Evolutionary conservation across 495 filamentous ascomycete genomes (phyloP).

Genomic region (Trichoderma asperelloides): DNA sequence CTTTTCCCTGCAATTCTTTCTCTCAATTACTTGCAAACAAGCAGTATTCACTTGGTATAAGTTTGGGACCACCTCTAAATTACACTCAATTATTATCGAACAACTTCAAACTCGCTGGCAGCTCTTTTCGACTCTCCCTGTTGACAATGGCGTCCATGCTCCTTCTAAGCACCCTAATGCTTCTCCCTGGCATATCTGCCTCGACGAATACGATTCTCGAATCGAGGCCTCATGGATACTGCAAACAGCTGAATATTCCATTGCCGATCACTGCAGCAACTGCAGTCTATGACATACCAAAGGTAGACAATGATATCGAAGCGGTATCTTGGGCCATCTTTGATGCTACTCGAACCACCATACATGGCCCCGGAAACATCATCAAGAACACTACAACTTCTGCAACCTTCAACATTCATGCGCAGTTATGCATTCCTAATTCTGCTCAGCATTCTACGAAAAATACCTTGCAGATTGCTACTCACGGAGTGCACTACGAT

Average conservation of each 20-base stretch:
- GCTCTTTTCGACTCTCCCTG: neutral
- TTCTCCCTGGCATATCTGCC: constrained; percentile 6
- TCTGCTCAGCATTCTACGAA: constrained; percentile 12
- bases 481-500: constrained; percentile 48
- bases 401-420: constrained; percentile 27
- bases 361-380: constrained; percentile 13
- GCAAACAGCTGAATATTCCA: constrained; percentile 19
- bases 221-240: constrained; percentile 10
- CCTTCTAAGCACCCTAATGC: neutral
- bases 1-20: too few species aligned
- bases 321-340: constrained; percentile 19
- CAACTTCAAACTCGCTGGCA: too few species aligned
- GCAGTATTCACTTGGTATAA: too few species aligned
- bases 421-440: constrained; percentile 29
- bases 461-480: constrained; percentile 39
- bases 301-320: constrained; percentile 18
- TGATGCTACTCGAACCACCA: constrained; percentile 16
- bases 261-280: constrained; percentile 14
- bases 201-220: neutral
- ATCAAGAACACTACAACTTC: constrained; percentile 22
- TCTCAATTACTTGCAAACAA: too few species aligned
- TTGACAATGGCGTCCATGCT: neutral
- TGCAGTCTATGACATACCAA: constrained; percentile 18
- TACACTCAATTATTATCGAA: too few species aligned
- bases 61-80: too few species aligned